Evolutionary conservation across 2,329 filamentous ascomycete genomes (phyloP).

Genomic region (Coleophoma crateriformis): DNA sequence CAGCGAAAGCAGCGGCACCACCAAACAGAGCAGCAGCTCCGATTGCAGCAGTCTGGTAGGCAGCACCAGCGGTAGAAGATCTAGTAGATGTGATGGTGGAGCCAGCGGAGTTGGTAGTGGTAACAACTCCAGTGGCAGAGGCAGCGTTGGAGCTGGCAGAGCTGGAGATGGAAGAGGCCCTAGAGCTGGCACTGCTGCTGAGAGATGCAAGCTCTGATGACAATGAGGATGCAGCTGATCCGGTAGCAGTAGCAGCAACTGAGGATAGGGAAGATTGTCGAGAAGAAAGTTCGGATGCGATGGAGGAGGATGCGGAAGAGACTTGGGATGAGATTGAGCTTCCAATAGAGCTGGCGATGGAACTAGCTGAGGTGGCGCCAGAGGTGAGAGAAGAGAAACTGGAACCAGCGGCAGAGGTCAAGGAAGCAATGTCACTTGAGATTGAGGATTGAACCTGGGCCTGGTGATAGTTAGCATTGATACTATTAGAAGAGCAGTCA

Average conservation of each 20-base stretch:
- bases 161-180: background rate
- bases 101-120: background rate
- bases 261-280: background rate
- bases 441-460: constrained; percentile 14
- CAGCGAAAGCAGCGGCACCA: constrained; percentile 19
- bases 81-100: constrained; percentile 1
- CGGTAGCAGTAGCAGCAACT: constrained; percentile 1
- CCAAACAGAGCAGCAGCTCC: constrained; percentile 22
- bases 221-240: constrained; percentile 3
- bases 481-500: background rate
- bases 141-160: constrained; percentile 3
- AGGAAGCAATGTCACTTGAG: constrained; percentile 5
- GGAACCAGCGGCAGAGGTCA: constrained; percentile 4
- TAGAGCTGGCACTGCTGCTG: background rate
- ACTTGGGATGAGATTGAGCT: constrained; percentile 6
- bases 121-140: constrained; percentile 2
- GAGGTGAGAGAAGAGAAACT: background rate
- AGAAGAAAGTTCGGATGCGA: background rate
- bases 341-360: constrained; percentile 1
- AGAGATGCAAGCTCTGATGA: background rate
- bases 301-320: constrained; percentile 4
- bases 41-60: constrained; percentile 20
- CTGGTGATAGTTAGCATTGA: background rate
- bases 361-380: constrained; percentile 3
- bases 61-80: constrained; percentile 10